Conservation (phyloP, 164 flowering plant species). For the Umbilicus rupestris region DNA sequence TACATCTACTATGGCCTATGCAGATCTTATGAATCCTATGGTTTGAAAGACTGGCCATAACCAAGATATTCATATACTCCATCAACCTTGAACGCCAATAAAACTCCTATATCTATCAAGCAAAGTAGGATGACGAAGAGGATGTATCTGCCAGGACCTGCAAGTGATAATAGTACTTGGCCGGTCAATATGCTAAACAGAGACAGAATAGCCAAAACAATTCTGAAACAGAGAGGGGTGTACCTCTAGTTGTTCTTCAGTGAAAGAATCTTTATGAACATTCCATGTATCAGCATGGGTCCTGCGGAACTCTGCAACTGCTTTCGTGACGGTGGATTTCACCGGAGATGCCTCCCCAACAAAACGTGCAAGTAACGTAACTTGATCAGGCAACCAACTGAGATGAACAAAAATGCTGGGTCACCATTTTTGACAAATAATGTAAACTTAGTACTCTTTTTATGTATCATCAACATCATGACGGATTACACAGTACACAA, state of each 20-base stretch:
- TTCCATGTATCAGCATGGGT: conserved; percentile 99
- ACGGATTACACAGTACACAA: not conserved
- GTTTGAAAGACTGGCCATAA: conserved; percentile 22
- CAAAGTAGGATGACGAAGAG: conserved; percentile 90
- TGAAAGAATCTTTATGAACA: conserved; percentile 72
- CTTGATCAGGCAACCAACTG: conserved; percentile 96
- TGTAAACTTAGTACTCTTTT: not conserved
- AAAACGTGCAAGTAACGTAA: conserved; percentile 78
- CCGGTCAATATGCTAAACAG: not conserved
- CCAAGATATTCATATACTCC: too few relatives aligned
- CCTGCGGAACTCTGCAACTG: conserved; percentile 86
- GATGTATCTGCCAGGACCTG: conserved; percentile 94
- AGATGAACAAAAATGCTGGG: not conserved
- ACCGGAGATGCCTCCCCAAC: conserved; percentile 84
- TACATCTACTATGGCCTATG: too few relatives aligned
- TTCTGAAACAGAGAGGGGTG: not conserved
- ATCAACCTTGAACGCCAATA: too few relatives aligned
- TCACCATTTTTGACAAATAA: not conserved
- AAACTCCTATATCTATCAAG: conserved; percentile 44
- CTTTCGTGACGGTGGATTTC: conserved; percentile 86
- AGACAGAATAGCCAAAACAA: not conserved
- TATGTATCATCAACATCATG: not conserved
- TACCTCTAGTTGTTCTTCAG: conserved; percentile 95
- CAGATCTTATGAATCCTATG: conserved; percentile 65
- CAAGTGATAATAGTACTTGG: conserved; percentile 13